These are phyloP conservation scores for Suillus spraguei DNA, from an alignment of 768 basidiomycete genomes.

Conservation along the genomic window DNA sequence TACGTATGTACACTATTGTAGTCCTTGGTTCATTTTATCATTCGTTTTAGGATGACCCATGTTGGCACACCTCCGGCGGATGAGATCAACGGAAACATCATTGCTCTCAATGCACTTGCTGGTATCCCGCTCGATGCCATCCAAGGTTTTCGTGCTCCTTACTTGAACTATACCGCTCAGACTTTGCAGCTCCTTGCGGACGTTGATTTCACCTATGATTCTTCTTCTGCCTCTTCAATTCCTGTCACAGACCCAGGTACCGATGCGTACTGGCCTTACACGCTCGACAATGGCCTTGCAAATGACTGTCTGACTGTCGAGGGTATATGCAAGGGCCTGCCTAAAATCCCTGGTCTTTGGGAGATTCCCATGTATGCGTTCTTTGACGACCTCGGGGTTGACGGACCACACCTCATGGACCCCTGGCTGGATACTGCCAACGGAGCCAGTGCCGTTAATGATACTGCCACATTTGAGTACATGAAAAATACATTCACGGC, in stretches of 20 bases:
- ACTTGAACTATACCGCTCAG: slow-evolving; percentile 63
- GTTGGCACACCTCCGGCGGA: slow-evolving; percentile 60
- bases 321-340: slow-evolving; percentile 66
- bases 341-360: slow-evolving; percentile 78
- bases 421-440: slow-evolving; percentile 76
- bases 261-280: slow-evolving; percentile 85
- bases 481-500: slow-evolving; percentile 74
- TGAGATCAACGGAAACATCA: slow-evolving; percentile 78
- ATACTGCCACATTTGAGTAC: slow-evolving; percentile 66
- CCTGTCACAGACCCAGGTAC: slow-evolving; percentile 67
- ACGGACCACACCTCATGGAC: slow-evolving; percentile 76
- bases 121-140: slow-evolving; percentile 71
- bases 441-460: slow-evolving; percentile 51
- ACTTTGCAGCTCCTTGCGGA: slow-evolving; percentile 59
- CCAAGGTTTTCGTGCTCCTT: slow-evolving; percentile 78
- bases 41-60: slow-evolving; percentile 60
- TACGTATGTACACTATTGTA: slow-evolving; percentile 46
- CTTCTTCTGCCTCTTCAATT: slow-evolving; percentile 57
- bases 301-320: slow-evolving; percentile 68
- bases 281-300: slow-evolving; percentile 76
- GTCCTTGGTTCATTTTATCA: background rate
- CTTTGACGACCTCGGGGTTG: slow-evolving; percentile 60
- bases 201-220: slow-evolving; percentile 74
- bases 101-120: slow-evolving; percentile 75
- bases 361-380: slow-evolving; percentile 84